Evolutionary conservation across 352 stramenopile species (phyloP).

Genomic region (Globisporangium abappressorium): DNA sequence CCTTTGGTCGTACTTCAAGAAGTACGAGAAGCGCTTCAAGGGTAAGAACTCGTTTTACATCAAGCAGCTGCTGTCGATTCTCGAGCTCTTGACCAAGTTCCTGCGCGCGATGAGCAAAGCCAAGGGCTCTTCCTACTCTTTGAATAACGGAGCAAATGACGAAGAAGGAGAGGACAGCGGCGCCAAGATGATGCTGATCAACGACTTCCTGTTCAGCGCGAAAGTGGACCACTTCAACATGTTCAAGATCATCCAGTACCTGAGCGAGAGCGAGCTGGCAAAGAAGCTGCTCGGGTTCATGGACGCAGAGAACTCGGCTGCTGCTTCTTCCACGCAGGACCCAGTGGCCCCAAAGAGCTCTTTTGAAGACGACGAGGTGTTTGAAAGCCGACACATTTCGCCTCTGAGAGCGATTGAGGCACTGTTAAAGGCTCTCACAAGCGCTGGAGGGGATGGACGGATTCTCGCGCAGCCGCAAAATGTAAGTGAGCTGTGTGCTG

Average conservation of each 20-base stretch:
- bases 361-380: conserved; percentile 30
- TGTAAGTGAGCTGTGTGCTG: conserved; percentile 29
- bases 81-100: conserved; percentile 79
- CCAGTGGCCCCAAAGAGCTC: background rate
- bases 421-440: conserved; percentile 77
- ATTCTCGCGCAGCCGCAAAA: conserved; percentile 66
- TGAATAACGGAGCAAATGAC: background rate
- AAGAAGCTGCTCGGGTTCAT: conserved; percentile 86
- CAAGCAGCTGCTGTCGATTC: conserved; percentile 80
- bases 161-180: conserved; percentile 23
- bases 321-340: background rate
- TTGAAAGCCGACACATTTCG: conserved; percentile 79
- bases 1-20: conserved; percentile 86
- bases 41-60: conserved; percentile 89
- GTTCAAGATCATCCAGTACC: conserved; percentile 87
- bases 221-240: conserved; percentile 87
- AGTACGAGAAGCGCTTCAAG: conserved; percentile 86
- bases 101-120: conserved; percentile 52
- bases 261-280: conserved; percentile 68
- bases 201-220: conserved; percentile 83
- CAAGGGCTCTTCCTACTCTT: conserved; percentile 1
- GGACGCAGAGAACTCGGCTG: conserved; percentile 30
- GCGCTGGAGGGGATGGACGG: conserved; percentile 57
- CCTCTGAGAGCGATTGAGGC: conserved; percentile 75
- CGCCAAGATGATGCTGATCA: conserved; percentile 76